These are phyloP conservation scores for Acer saccharum DNA, from an alignment of 345 rosid genomes.

Conservation along the genomic window DNA sequence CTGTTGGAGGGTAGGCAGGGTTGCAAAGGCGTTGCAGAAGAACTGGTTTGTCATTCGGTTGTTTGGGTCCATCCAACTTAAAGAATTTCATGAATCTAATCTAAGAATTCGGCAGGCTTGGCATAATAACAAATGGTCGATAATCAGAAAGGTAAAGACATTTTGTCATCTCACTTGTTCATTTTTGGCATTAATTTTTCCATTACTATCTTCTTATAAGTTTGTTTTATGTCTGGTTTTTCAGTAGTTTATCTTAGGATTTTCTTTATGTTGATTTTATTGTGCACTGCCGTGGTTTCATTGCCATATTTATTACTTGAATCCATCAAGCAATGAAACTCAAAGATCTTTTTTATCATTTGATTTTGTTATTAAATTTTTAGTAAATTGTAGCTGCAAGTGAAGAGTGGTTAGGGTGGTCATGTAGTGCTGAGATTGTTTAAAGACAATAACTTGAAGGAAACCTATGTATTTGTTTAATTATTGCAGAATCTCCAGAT, in stretches of 20 bases:
- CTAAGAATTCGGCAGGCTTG: conserved; percentile 36
- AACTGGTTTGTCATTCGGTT: conserved; percentile 33
- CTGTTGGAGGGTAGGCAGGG: conserved; percentile 43
- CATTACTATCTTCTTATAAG: neutral
- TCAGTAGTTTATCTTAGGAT: neutral
- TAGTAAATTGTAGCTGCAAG: neutral
- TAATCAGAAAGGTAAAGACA: conserved; percentile 34
- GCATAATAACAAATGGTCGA: conserved; percentile 35
- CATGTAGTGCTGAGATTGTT: neutral
- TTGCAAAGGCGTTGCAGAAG: conserved; percentile 30
- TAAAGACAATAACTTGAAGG: neutral
- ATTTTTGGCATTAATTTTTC: neutral
- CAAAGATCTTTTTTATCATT: neutral
- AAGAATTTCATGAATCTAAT: conserved; percentile 32
- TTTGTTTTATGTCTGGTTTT: neutral
- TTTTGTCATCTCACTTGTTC: conserved; percentile 9
- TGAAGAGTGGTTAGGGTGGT: neutral
- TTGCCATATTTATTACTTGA: neutral
- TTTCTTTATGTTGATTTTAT: neutral
- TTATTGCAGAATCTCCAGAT: neutral
- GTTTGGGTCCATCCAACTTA: conserved; percentile 40
- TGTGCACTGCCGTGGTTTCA: neutral
- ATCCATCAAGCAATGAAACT: neutral
- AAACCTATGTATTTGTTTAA: neutral
- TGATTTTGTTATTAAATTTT: neutral